Conservation (phyloP, 2,329 filamentous ascomycete genomes). For the Hypoxylon sp. region DNA sequence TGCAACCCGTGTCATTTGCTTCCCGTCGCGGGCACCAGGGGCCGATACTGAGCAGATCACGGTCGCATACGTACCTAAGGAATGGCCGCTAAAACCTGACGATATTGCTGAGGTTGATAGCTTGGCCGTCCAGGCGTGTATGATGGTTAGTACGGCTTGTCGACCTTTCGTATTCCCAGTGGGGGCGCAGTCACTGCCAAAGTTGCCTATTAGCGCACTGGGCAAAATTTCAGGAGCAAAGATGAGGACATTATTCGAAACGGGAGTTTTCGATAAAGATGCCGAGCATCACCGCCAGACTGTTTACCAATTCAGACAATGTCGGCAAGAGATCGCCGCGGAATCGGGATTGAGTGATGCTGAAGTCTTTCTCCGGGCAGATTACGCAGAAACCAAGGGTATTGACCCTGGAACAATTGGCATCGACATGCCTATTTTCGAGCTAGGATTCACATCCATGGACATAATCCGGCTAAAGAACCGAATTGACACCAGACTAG, state of each 20-base stretch:
- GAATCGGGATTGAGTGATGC: not conserved
- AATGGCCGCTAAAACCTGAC: not conserved
- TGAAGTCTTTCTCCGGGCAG: not conserved
- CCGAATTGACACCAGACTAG: not conserved
- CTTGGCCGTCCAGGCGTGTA: slow-evolving; percentile 44
- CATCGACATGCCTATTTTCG: slow-evolving; percentile 4
- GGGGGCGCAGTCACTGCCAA: not conserved
- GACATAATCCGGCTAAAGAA: slow-evolving; percentile 1
- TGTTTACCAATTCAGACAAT: not conserved
- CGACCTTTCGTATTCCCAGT: not conserved
- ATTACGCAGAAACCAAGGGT: not conserved
- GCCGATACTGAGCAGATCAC: slow-evolving; percentile 57
- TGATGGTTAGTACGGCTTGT: slow-evolving; percentile 1
- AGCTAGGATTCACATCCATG: slow-evolving; percentile 13
- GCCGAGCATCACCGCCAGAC: not conserved
- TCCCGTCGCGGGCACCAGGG: slow-evolving; percentile 55
- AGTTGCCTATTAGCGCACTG: not conserved
- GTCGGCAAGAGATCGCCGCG: not conserved
- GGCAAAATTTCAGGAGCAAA: slow-evolving; percentile 4
- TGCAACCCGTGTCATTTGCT: slow-evolving; percentile 53
- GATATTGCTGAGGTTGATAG: slow-evolving; percentile 1
- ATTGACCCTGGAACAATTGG: not conserved
- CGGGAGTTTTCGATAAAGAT: not conserved
- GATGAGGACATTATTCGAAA: not conserved
- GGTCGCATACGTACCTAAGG: slow-evolving; percentile 46